Percentiles rank a stretch among this genome's conserved stretches.
These are phyloP conservation scores for Aspergillus udagawae DNA, from an alignment of 2,329 filamentous ascomycete species.

Conservation along the genomic window DNA sequence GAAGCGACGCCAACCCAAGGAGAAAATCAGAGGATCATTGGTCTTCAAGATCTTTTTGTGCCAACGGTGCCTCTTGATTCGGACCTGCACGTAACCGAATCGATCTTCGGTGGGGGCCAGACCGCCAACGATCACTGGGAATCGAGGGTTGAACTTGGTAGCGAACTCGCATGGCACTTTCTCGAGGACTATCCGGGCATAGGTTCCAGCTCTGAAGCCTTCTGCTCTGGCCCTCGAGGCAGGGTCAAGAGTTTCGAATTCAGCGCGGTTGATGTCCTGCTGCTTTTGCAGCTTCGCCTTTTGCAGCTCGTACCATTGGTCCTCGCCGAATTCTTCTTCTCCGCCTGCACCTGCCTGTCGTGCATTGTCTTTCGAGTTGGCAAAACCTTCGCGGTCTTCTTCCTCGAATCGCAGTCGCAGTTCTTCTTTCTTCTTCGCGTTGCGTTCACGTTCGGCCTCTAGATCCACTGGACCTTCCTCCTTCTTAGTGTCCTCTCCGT, in stretches of 20 bases:
- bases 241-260: constrained; percentile 85
- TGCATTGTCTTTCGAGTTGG: constrained; percentile 76
- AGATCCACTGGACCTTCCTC: constrained; percentile 48
- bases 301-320: constrained; percentile 97
- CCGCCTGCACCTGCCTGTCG: constrained; percentile 63
- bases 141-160: constrained; percentile 71
- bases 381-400: constrained; percentile 92
- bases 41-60: constrained; percentile 99
- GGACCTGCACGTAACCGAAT: constrained; percentile 90
- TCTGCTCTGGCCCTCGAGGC: constrained; percentile 78
- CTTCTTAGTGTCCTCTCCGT: constrained; percentile 48
- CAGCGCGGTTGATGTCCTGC: constrained; percentile 90
- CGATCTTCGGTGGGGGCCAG: constrained; percentile 89
- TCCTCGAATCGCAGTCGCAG: constrained; percentile 92
- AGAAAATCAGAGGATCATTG: constrained; percentile 95
- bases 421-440: constrained; percentile 90
- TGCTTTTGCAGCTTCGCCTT: constrained; percentile 95
- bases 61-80: constrained; percentile 97
- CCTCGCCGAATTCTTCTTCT: constrained; percentile 78
- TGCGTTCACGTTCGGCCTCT: constrained; percentile 85
- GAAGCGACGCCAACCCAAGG: constrained; percentile 92
- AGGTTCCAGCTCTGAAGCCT: constrained; percentile 86
- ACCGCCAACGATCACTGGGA: constrained; percentile 86
- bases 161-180: constrained; percentile 89
- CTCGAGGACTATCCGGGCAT: constrained; percentile 85